phyloP scores from a whole-genome alignment of 2,329 filamentous ascomycete genomes.

The Colletotrichum tanaceti region DNA sequence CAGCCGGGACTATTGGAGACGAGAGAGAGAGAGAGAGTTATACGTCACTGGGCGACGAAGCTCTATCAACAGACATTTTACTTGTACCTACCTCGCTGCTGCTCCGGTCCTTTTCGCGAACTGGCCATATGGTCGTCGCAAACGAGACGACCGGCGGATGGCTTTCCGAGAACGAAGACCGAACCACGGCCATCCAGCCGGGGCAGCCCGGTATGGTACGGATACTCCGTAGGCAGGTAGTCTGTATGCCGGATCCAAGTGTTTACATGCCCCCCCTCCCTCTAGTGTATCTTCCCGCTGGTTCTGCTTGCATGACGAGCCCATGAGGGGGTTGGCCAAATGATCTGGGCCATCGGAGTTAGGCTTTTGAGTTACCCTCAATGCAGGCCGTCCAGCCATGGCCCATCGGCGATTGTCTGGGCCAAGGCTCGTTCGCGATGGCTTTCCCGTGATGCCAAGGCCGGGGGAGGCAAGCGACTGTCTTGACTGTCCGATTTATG shows the following conservation, averaged over 20 bases:
- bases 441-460: slow-evolving; percentile 34
- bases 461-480: neutral
- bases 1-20: slow-evolving; percentile 22
- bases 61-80: neutral
- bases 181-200: slow-evolving; percentile 4
- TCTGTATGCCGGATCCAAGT: neutral
- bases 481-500: slow-evolving; percentile 36
- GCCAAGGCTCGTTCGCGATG: slow-evolving; percentile 25
- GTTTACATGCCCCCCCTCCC: neutral
- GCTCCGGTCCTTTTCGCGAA: too few species aligned
- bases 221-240: too few species aligned
- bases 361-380: slow-evolving; percentile 29
- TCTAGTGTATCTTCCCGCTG: neutral
- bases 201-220: neutral
- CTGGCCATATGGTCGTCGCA: neutral
- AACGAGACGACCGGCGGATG: slow-evolving; percentile 6
- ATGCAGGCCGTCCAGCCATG: slow-evolving; percentile 14
- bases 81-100: neutral
- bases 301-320: slow-evolving; percentile 4
- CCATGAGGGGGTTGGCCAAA: slow-evolving; percentile 8
- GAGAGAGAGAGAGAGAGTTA: neutral
- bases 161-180: slow-evolving; percentile 10
- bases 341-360: slow-evolving; percentile 35
- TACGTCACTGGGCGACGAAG: slow-evolving; percentile 31
- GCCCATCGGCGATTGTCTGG: slow-evolving; percentile 34